Evolutionary conservation across 495 filamentous ascomycete species (phyloP), one percentile per base, ranked within the genome.

Genomic region (Baudoinia panamericana): DNA sequence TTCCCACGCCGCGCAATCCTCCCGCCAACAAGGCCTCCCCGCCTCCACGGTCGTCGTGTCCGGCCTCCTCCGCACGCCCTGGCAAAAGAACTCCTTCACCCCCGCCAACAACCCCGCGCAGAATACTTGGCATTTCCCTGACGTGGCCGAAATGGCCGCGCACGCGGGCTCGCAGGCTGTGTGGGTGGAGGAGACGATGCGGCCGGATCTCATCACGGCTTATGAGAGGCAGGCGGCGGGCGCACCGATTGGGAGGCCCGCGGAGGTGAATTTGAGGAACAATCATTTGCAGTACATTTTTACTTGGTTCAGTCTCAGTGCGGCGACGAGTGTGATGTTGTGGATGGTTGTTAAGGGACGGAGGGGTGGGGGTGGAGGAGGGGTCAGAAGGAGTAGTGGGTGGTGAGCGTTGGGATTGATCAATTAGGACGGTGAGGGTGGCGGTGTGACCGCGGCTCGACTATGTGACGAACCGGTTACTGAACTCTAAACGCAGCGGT

Each of bases 51-150:
- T 97, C 2, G 71, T 66, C 5, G 75, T 96, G 1, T 75, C 92
- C 56, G 90, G 90, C 3, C 56, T 97, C 55, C 58, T 97, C 55
- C 62, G 90, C 39, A 74, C 86, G 64, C 88, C 92, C 21, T 92
- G 83, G 78, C 82, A 85, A 70, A 92, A 84, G 71, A 97, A 97
- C 55, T 78, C 86, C 70, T 97, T 97, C 54, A 97, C 90, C 42
- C 90, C 90, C 0, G 76, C 77, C 0, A 97, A 96, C 51, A 65
- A 73, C 44, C 86, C 87, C 0, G 78, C 87, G 45, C 71, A 69
- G 43, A 75, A 75, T 37, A 80, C 82, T 62, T 97, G 90, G 55
- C 90, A 94, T 60, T 97, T 96, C 49, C 88, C 90, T 1, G 92
- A 95, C 59, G 80, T 97, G 30, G 58, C 72, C 52, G 70, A 94